A percentile compares a stretch with the other conserved stretches of the same genome.
phyloP scores from a whole-genome alignment of 495 filamentous ascomycete genomes.

The Aspergillus leporis region DNA sequence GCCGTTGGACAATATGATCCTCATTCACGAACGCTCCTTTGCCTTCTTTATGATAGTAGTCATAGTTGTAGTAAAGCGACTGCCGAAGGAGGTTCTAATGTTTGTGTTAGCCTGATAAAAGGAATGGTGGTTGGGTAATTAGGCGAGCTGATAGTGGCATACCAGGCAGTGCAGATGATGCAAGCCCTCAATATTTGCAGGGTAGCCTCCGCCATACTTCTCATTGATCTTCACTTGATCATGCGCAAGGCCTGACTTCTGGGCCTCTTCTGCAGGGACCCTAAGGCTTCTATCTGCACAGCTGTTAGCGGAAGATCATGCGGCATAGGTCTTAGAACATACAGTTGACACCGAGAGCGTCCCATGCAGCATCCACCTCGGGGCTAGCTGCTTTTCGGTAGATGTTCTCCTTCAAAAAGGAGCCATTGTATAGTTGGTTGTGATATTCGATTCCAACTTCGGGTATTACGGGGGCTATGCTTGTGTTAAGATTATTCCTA shows the following conservation, averaged over 20 bases:
- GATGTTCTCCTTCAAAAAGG: slow-evolving; percentile 51
- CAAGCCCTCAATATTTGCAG: slow-evolving; percentile 56
- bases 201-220: slow-evolving; percentile 54
- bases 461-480: slow-evolving; percentile 1
- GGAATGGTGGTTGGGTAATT: no score
- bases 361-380: slow-evolving; percentile 60
- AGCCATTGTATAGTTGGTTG: slow-evolving; percentile 47
- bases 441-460: slow-evolving; percentile 31
- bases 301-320: neutral
- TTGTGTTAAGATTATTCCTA: neutral
- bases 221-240: slow-evolving; percentile 53
- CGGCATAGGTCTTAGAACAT: neutral
- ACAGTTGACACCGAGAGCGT: slow-evolving; percentile 54
- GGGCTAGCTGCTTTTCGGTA: slow-evolving; percentile 52
- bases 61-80: slow-evolving; percentile 56
- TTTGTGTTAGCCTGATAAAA: neutral
- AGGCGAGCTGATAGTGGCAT: slow-evolving; percentile 2
- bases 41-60: slow-evolving; percentile 50
- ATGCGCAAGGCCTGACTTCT: slow-evolving; percentile 38
- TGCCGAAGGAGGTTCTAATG: slow-evolving; percentile 54
- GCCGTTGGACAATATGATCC: slow-evolving; percentile 47
- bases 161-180: slow-evolving; percentile 61
- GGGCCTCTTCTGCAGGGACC: slow-evolving; percentile 38
- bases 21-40: slow-evolving; percentile 52
- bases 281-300: slow-evolving; percentile 38